Evolutionary conservation across 2,329 filamentous ascomycete species (phyloP), one percentile per base, ranked within the genome.

Genomic region (Penicillium griseofulvum): DNA sequence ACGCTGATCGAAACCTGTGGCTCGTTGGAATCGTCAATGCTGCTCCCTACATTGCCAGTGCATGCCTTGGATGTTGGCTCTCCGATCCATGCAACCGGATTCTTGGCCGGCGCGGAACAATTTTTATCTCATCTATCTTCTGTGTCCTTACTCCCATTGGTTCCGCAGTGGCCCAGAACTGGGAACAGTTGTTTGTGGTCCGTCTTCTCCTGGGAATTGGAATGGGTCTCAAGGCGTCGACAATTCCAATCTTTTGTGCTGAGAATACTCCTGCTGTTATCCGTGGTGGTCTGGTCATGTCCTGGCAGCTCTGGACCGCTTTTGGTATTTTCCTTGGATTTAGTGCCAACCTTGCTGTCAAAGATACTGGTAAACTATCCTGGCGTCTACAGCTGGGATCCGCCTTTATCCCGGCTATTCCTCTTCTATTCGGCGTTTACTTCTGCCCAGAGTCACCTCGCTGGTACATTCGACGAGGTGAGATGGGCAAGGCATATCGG

Each of bases 71-170:
- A 5, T 86, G 84, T 67, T 88, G 86, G 86, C 71, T 87, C 14
- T 86, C 85, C 0, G 87, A 89, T 58, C 84, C 85, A 1, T 62
- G 84, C 12, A 88, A 88, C 63, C 73, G 81, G 38, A 72, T 72
- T 11, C 62, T 85, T 28, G 85, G 84, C 36, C 83, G 86, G 37
- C 81, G 85, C 49, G 83, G 85, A 11, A 81, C 83, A 43, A 88
- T 88, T 57, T 88, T 87, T 66, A 68, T 86, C 43, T 80, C 81
- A 7, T 83, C 82, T 12, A 73, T 86, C 61, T 86, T 88, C 67
- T 87, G 83, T 66, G 75, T 90, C 29, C 80, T 88, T 68, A 80
- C 87, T 2, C 84, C 87, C 1, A 83, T 91, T 58, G 87, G 86
- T n/a, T 85, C 82, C 50, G 88, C 80, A 0, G 64, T 83, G 16